Evolutionary conservation across 495 filamentous ascomycete species (phyloP).

Genomic region (Chaetomium cochliodes): DNA sequence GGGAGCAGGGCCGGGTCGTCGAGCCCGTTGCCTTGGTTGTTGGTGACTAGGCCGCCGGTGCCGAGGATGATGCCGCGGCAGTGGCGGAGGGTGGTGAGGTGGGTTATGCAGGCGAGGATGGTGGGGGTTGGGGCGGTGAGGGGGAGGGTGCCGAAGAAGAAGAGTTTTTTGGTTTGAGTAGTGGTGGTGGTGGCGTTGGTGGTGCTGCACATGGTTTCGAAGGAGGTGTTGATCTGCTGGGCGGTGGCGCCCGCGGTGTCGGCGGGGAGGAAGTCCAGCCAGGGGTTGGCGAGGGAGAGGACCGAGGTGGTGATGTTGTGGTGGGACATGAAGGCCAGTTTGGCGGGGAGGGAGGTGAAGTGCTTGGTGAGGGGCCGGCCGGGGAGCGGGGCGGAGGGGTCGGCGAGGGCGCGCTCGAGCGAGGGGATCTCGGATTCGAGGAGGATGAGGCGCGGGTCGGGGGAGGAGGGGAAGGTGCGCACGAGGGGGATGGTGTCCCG

Average conservation of each 20-base stretch:
- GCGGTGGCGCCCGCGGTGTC: constrained; percentile 62
- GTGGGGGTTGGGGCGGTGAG: constrained; percentile 59
- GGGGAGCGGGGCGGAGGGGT: constrained; percentile 37
- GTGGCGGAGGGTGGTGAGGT: constrained; percentile 59
- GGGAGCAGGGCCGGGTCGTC: constrained; percentile 73
- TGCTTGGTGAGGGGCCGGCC: constrained; percentile 75
- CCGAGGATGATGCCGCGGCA: constrained; percentile 86
- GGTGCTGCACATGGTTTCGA: constrained; percentile 61
- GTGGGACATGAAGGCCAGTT: constrained; percentile 81
- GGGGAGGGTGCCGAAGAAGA: constrained; percentile 79
- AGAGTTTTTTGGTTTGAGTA: constrained; percentile 59
- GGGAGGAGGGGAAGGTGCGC: constrained; percentile 60
- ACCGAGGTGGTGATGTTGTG: constrained; percentile 81
- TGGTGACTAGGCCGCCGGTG: constrained; percentile 71
- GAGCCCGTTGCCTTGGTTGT: constrained; percentile 62
- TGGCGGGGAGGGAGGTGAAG: constrained; percentile 68
- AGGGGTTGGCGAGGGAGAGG: constrained; percentile 90
- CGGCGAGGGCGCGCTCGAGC: constrained; percentile 49
- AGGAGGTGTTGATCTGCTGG: constrained; percentile 69
- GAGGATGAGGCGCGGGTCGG: constrained; percentile 72
- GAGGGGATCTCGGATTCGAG: constrained; percentile 64
- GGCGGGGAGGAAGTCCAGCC: constrained; percentile 81
- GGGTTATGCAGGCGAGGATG: constrained; percentile 64
- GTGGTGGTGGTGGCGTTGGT: background rate
- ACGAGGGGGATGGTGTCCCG: constrained; percentile 78